Percentiles rank a stretch among this genome's conserved stretches.
Evolutionary conservation across 495 filamentous ascomycete genomes (phyloP).

Genomic region (Trichoderma asperelloides): DNA sequence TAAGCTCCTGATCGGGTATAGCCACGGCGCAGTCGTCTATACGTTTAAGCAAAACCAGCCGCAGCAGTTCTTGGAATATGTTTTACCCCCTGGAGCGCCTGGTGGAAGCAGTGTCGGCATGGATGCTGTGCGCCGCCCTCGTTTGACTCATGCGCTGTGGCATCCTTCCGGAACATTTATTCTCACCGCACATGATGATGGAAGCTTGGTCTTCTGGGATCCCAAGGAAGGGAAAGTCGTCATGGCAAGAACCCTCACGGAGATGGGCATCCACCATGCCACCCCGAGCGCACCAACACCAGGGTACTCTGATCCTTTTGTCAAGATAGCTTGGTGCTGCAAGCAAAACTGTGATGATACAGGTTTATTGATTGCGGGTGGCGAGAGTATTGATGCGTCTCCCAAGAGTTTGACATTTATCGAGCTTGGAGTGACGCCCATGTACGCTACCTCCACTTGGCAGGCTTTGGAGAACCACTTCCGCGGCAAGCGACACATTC

Average conservation of each 20-base stretch:
- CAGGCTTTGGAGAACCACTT: conserved; percentile 70
- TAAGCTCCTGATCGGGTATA: conserved; percentile 80
- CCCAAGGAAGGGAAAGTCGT: conserved; percentile 80
- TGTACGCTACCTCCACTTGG: conserved; percentile 85
- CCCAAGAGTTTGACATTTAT: conserved; percentile 75
- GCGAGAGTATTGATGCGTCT: conserved; percentile 50
- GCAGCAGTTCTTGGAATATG: conserved; percentile 72
- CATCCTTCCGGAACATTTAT: conserved; percentile 93
- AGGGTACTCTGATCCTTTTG: conserved; percentile 53
- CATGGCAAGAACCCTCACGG: conserved; percentile 70
- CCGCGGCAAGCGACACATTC: conserved; percentile 55
- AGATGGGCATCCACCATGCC: conserved; percentile 55
- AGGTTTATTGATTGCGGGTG: conserved; percentile 77
- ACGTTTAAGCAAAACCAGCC: conserved; percentile 82
- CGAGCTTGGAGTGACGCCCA: conserved; percentile 80
- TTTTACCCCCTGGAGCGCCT: conserved; percentile 70
- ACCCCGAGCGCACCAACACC: conserved; percentile 26
- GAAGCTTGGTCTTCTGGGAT: conserved; percentile 89
- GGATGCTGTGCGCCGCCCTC: conserved; percentile 54
- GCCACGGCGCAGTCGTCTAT: conserved; percentile 77
- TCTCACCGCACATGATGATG: conserved; percentile 80
- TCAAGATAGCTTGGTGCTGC: conserved; percentile 78
- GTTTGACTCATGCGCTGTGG: conserved; percentile 74
- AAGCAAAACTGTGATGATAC: conserved; percentile 91
- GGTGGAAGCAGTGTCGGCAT: conserved; percentile 55